Conservation (phyloP, 75 land plant genomes). For the Pinus taeda region DNA sequence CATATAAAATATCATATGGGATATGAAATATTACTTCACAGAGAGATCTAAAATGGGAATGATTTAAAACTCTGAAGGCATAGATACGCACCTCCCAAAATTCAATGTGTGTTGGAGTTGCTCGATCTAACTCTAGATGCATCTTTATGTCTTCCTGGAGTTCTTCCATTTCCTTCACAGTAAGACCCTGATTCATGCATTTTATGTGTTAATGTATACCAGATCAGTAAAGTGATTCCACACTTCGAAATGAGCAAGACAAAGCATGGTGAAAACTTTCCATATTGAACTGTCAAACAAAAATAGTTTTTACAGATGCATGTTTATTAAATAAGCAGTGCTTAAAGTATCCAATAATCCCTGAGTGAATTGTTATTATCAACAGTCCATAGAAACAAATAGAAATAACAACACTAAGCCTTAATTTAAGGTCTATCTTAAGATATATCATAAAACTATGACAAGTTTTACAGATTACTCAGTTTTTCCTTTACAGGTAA, state of each 20-base stretch:
- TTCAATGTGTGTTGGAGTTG: slow-evolving; percentile 81
- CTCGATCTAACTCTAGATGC: slow-evolving; percentile 88
- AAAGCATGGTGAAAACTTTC: not conserved
- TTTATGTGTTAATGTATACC: not conserved
- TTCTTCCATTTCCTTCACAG: slow-evolving; percentile 98
- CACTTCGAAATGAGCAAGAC: not conserved
- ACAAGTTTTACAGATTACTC: not conserved
- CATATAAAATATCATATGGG: no score
- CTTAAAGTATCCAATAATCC: not conserved
- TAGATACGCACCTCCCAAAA: slow-evolving; percentile 79
- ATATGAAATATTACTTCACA: no score
- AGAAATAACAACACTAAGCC: not conserved
- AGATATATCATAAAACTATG: not conserved
- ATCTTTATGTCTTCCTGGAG: slow-evolving; percentile 90
- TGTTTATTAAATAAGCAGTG: not conserved
- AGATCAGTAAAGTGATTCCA: not conserved
- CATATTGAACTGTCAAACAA: not conserved
- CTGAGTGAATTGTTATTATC: not conserved
- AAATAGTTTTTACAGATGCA: not conserved
- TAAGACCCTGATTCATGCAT: slow-evolving; percentile 67
- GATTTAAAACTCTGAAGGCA: not conserved
- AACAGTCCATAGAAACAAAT: not conserved
- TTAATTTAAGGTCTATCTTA: not conserved
- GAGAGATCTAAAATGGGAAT: not conserved
- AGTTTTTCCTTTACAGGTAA: not conserved